Base-by-base conservation (phyloP, 2,329 filamentous ascomycete genomes). In the Calonectria pauciramosa region DNA sequence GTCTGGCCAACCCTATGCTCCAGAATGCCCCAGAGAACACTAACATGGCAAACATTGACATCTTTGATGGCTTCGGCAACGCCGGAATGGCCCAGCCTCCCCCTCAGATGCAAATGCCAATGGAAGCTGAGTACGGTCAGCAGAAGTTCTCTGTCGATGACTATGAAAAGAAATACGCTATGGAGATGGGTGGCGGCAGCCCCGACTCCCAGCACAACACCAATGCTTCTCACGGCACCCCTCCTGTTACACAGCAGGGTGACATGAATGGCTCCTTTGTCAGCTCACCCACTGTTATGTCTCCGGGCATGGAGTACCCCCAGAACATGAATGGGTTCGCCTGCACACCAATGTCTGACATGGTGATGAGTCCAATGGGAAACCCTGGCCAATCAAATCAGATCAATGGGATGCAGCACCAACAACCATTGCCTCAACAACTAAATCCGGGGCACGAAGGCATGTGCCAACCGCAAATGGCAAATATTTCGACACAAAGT, bases 31-130 rank as follows among this genome's bases (percentile, higher is more conserved):
- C 92, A 0, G 91, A 93, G 65, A 90, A 86, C 51, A 79, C 87
- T 75, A 85, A 86, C 74, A 86, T 93, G 51, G 84, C 88, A 80
- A 87, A 86, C 72, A 87, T 93, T 13, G 92, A 93, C 70, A 91
- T 93, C 10, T 93, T 93, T 72, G 92, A 93, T 77, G 92, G 91
- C 6, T 93, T 93, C 70, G 92, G 91, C 65, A 92, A 88, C 72
- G 90, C 89, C 6, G 91, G 91, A 30, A 92, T 93, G 87, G 91
- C 88, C 2, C 89, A 91, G 73, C 87, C 89, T 16, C 82, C 88
- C 0, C 75, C 81, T 1, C 85, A 84, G 75, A 84, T 86, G 80
- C 83, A 83, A 59, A 85, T 88, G 78, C 81, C 87, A 54, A 86
- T 88, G 63, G 88, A 90, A 28, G 81, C 82, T 70, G 89, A 91